These are phyloP conservation scores for Jaltomata sinuosa DNA, from an alignment of 257 asterid genomes.

Conservation along the genomic window DNA sequence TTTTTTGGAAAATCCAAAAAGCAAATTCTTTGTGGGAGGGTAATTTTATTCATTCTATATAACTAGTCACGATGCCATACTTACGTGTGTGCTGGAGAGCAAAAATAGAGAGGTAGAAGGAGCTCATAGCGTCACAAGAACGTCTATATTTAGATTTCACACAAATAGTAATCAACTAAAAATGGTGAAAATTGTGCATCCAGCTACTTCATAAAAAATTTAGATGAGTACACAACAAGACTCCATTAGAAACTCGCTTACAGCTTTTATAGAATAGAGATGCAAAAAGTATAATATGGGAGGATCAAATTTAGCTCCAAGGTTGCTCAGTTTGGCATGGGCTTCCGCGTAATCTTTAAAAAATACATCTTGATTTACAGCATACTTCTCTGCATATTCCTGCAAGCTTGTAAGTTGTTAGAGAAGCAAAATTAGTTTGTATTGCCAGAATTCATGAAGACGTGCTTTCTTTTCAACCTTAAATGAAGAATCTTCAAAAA, in stretches of 20 bases:
- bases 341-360: slow-evolving; percentile 90
- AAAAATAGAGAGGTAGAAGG: neutral
- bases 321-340: slow-evolving; percentile 94
- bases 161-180: neutral
- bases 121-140: neutral
- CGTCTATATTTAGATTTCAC: neutral
- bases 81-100: neutral
- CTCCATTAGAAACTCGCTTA: neutral
- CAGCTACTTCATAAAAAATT: neutral
- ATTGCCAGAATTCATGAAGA: neutral
- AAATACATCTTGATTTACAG: slow-evolving; percentile 80
- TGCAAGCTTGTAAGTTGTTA: slow-evolving; percentile 5
- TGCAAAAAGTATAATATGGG: slow-evolving; percentile 13
- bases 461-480: slow-evolving; percentile 43
- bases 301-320: slow-evolving; percentile 95
- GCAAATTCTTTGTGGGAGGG: neutral
- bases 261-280: neutral
- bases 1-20: too few relatives aligned
- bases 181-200: neutral
- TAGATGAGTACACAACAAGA: neutral
- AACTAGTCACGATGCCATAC: neutral
- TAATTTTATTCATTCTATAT: neutral
- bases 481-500: slow-evolving; percentile 90
- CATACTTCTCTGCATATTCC: slow-evolving; percentile 93
- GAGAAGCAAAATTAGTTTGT: neutral